phyloP scores from a whole-genome alignment of 2,329 filamentous ascomycete genomes.

The Trichophyton simii region DNA sequence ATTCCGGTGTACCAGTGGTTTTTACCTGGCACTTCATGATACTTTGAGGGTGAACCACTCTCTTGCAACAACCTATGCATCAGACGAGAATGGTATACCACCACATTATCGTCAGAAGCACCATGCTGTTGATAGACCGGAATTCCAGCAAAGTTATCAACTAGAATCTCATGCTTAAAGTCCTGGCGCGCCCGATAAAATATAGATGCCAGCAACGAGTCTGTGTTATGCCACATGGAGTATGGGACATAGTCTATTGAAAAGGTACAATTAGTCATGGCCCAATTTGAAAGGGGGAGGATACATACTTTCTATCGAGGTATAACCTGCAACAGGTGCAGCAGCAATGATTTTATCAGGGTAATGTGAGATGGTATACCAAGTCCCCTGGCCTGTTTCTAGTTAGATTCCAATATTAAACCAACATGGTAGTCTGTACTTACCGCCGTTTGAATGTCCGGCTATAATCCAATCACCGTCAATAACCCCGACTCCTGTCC shows the following conservation, averaged over 20 bases:
- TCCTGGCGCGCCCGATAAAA: constrained; percentile 39
- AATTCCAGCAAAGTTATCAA: constrained; percentile 40
- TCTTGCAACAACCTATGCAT: constrained; percentile 40
- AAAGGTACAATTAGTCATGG: background rate
- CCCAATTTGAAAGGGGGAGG: background rate
- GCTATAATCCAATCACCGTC: constrained; percentile 39
- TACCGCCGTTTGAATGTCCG: constrained; percentile 49
- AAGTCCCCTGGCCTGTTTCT: constrained; percentile 40
- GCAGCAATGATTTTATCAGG: constrained; percentile 46
- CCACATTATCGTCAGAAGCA: constrained; percentile 45
- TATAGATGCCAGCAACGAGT: constrained; percentile 38
- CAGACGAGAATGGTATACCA: constrained; percentile 44
- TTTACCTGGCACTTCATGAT: constrained; percentile 38
- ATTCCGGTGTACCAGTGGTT: constrained; percentile 45
- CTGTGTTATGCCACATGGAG: constrained; percentile 42
- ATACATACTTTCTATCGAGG: constrained; percentile 40
- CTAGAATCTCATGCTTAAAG: constrained; percentile 45
- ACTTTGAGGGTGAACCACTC: constrained; percentile 31
- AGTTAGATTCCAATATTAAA: constrained; percentile 4
- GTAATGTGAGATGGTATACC: constrained; percentile 44
- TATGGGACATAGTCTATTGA: constrained; percentile 44
- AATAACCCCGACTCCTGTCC: constrained; percentile 38
- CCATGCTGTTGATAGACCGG: constrained; percentile 47
- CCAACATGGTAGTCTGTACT: constrained; percentile 4
- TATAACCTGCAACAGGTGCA: constrained; percentile 46